phyloP scores from a whole-genome alignment of 305 asterid genomes.

The Lippia alba region DNA sequence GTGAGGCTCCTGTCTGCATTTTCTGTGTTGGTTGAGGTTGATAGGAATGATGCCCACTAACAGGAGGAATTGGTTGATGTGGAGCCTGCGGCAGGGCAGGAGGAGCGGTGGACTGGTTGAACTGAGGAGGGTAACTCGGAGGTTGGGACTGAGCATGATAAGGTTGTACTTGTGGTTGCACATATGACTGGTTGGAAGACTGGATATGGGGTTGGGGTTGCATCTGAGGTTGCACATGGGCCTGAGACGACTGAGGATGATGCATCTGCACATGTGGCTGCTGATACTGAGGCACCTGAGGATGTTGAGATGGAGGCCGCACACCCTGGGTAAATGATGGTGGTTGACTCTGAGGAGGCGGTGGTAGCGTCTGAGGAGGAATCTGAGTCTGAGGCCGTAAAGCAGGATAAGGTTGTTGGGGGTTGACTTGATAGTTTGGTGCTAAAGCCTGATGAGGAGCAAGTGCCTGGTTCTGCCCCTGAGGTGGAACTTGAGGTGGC shows the following conservation, averaged over 20 bases:
- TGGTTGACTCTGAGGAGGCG: constrained; percentile 56
- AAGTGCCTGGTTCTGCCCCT: constrained; percentile 49
- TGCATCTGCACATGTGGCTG: constrained; percentile 56
- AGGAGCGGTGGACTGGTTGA: constrained; percentile 58
- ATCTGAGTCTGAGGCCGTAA: constrained; percentile 61
- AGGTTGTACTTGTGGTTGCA: constrained; percentile 55
- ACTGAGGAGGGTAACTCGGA: constrained; percentile 54
- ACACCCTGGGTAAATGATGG: constrained; percentile 50
- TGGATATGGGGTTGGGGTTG: constrained; percentile 48
- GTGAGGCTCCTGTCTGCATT: constrained; percentile 54
- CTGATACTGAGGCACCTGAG: constrained; percentile 60
- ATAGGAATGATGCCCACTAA: constrained; percentile 72
- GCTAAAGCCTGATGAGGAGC: constrained; percentile 49
- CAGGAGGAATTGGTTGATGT: constrained; percentile 55
- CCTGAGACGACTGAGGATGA: constrained; percentile 47
- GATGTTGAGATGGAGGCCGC: constrained; percentile 49
- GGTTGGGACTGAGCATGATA: constrained; percentile 50
- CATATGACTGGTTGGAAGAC: constrained; percentile 49
- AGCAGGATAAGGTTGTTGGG: constrained; percentile 56
- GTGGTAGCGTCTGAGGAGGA: constrained; percentile 51
- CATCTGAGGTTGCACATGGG: constrained; percentile 45
- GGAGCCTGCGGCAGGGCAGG: constrained; percentile 48
- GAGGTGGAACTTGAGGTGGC: constrained; percentile 47
- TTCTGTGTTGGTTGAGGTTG: constrained; percentile 62
- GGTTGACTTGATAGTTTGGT: constrained; percentile 56